Conservation (phyloP, 225 moss, liverwort and hornwort genomes). For the Pseudoscleropodium purum region DNA sequence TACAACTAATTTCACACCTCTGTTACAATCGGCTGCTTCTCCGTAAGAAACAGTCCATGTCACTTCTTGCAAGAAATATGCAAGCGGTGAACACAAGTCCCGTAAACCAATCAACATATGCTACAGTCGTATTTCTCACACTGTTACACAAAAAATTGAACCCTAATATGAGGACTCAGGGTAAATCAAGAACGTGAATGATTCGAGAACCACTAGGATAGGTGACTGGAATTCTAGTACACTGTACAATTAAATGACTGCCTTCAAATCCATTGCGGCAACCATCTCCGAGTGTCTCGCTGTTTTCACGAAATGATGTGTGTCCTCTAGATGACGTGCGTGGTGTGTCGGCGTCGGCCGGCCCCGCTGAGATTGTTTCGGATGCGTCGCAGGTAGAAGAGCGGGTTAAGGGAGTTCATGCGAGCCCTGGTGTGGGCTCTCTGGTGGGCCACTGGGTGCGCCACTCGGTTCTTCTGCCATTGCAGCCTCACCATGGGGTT, state of each 20-base stretch:
- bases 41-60: no score
- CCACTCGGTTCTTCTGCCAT: slow-evolving; percentile 9
- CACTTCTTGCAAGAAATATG: no score
- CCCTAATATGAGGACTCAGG: background rate
- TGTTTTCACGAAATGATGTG: accelerated
- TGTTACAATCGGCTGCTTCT: background rate
- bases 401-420: slow-evolving; percentile 17
- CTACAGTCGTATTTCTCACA: background rate
- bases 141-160: background rate
- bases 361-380: slow-evolving; percentile 6
- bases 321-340: background rate
- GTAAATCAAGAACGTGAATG: background rate
- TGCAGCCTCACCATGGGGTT: slow-evolving; percentile 10
- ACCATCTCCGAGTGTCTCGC: background rate
- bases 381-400: slow-evolving; percentile 21
- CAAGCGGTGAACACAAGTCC: no score
- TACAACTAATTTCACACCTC: background rate
- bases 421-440: background rate
- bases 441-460: slow-evolving; percentile 7
- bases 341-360: background rate
- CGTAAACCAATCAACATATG: background rate
- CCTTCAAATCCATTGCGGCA: accelerated
- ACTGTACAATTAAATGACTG: background rate
- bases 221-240: no score
- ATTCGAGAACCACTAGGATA: background rate